A percentile compares a stretch with the other conserved stretches of the same genome.
phyloP scores from a whole-genome alignment of 1,284 basidiomycete species.

The Calocybe gambosa region DNA sequence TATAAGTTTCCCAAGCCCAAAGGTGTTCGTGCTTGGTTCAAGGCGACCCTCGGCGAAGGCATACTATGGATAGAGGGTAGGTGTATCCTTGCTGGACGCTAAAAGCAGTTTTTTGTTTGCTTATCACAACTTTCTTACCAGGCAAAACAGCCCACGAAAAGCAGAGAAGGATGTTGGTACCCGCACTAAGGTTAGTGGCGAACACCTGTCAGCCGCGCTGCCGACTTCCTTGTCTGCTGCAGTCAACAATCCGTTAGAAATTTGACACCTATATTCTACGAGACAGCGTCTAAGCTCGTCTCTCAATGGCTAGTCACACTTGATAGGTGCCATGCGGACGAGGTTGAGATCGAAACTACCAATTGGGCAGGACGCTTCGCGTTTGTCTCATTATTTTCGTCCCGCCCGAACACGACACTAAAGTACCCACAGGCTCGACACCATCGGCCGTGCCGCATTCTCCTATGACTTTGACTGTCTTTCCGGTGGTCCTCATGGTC shows the following conservation, averaged over 20 bases:
- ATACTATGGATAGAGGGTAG: slow-evolving; percentile 57
- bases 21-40: slow-evolving; percentile 57
- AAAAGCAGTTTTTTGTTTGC: background rate
- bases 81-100: background rate
- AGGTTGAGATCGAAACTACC: slow-evolving; percentile 47
- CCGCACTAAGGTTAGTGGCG: slow-evolving; percentile 42
- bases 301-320: slow-evolving; percentile 40
- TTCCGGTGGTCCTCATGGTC: slow-evolving; percentile 35
- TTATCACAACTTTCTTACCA: slow-evolving; percentile 15
- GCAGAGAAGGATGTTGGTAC: slow-evolving; percentile 45
- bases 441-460: slow-evolving; percentile 49
- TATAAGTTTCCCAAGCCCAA: slow-evolving; percentile 54
- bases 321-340: slow-evolving; percentile 30
- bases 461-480: slow-evolving; percentile 51
- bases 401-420: background rate
- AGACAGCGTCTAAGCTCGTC: slow-evolving; percentile 43
- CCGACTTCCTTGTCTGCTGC: slow-evolving; percentile 4
- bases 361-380: slow-evolving; percentile 55
- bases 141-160: slow-evolving; percentile 49
- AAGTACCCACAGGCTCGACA: slow-evolving; percentile 39
- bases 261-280: slow-evolving; percentile 42
- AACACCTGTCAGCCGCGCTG: slow-evolving; percentile 2
- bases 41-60: slow-evolving; percentile 51
- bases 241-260: slow-evolving; percentile 48
- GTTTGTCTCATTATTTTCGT: slow-evolving; percentile 22